Conservation (phyloP, 495 filamentous ascomycete genomes). For the Talaromyces thailandensis region DNA sequence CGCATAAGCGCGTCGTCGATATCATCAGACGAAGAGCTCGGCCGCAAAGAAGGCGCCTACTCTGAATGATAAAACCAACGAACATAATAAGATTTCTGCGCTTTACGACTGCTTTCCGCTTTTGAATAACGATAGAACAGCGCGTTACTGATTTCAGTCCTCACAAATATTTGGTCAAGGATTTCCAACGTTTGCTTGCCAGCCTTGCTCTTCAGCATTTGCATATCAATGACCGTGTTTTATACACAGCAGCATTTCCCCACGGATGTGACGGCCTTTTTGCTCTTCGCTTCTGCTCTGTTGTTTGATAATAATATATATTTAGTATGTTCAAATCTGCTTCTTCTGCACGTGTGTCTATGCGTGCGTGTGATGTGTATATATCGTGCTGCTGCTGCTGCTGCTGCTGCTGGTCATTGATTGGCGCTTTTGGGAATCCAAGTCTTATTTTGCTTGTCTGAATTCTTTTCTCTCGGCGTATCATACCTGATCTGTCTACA, state of each 20-base stretch:
- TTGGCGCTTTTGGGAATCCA: not conserved
- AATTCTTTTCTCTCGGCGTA: not conserved
- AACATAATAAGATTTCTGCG: not conserved
- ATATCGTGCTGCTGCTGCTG: not conserved
- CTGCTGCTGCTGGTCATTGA: too few relatives aligned
- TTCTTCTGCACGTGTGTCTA: not conserved
- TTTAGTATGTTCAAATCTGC: not conserved
- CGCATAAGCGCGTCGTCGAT: slow-evolving; percentile 37
- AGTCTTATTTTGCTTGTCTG: not conserved
- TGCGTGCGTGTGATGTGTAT: not conserved
- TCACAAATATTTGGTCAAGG: not conserved
- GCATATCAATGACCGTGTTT: not conserved
- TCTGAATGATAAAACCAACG: slow-evolving; percentile 24
- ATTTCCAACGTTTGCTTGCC: not conserved
- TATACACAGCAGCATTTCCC: not conserved
- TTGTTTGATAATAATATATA: not conserved
- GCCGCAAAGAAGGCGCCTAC: slow-evolving; percentile 27
- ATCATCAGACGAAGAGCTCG: slow-evolving; percentile 30
- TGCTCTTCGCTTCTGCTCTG: not conserved
- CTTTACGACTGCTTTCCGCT: not conserved
- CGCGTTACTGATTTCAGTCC: not conserved
- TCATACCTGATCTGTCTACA: not conserved
- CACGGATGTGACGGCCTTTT: not conserved
- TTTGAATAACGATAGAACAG: slow-evolving; percentile 3
- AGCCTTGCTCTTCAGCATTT: not conserved